Base-by-base conservation (phyloP, 83 land plant genomes). In the Picea abies region DNA sequence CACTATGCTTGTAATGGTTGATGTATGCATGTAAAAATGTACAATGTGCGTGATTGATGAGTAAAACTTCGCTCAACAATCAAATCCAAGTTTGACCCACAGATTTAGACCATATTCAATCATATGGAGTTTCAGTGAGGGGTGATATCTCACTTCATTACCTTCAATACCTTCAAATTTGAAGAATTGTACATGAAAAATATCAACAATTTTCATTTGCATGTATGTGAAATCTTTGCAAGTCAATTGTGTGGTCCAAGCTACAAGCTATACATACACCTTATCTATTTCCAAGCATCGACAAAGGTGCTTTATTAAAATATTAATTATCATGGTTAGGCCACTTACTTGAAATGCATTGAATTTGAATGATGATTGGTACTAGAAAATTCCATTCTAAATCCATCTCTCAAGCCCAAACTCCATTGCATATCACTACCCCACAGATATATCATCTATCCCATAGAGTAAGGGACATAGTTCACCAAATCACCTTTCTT, bases 401-500 rank as follows among this genome's bases (percentile, higher is more conserved):
- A 71, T 52, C 95, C 95, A 91, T 84, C 95, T 87, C 65, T 93
- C 92, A 12, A 92, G 94, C 39, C 41, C 25, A 60, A 86, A 91
- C 15, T 72, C 87, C 77, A 83, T 83, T 23, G 94, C 29, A 29
- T 92, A 82, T 91, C 88, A 1, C 84, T 84, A 12, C 94, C 95
- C 95, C 95, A 91, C 3, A 91, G 73, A 49, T 67, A 88, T 79
- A 63, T 82, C 95, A 91, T 91, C 78, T 94, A 83, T 3, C 96
- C 96, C 96, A 93, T 93, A 19, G 89, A 83, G 79, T 91, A 93
- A 7, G 91, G 87, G 22, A 66, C 63, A 49, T 92, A 92, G 23
- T 66, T 12, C 63, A 94, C 84, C 83, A 86, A 56, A 67, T 92
- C 93, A 1, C 93, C 94, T 82, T 85, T 86, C 56, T 70, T 92